Conservation (phyloP, 2,329 filamentous ascomycete genomes). For the Fusarium clavum region DNA sequence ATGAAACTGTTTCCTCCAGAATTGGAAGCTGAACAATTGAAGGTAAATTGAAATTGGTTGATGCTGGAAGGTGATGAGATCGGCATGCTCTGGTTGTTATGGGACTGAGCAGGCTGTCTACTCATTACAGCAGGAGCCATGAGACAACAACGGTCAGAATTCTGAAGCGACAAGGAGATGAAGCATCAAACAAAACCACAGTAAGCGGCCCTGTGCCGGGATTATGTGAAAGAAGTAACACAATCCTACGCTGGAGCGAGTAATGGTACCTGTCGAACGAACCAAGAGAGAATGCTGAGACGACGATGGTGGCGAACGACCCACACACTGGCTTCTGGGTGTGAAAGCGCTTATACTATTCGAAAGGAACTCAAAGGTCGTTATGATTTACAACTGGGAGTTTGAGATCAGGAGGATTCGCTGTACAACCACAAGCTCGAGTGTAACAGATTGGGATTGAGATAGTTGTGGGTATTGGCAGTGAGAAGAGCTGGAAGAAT, state of each 20-base stretch:
- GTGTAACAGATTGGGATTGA: neutral
- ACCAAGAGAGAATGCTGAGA: constrained; percentile 27
- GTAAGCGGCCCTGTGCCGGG: constrained; percentile 1
- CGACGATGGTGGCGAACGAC: constrained; percentile 31
- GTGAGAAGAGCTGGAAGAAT: neutral
- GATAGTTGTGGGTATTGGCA: neutral
- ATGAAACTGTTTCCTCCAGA: constrained; percentile 48
- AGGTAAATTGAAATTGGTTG: constrained; percentile 51
- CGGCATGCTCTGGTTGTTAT: constrained; percentile 25
- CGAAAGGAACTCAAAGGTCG: neutral
- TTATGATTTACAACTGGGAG: neutral
- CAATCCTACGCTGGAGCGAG: constrained; percentile 10
- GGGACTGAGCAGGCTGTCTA: constrained; percentile 19
- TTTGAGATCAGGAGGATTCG: neutral
- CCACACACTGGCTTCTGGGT: constrained; percentile 10
- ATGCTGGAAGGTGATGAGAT: constrained; percentile 32
- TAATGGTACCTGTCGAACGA: constrained; percentile 23
- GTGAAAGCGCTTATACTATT: constrained; percentile 8
- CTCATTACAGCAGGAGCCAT: constrained; percentile 31
- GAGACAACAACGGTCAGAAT: constrained; percentile 3
- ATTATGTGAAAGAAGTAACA: constrained; percentile 12
- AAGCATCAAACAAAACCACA: constrained; percentile 4
- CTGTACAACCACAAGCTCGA: neutral
- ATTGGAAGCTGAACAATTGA: constrained; percentile 45
- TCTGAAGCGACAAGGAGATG: neutral